Evolutionary conservation across 257 asterid genomes (phyloP), one percentile per base, ranked within the genome.

Genomic region (Linaria vulgaris): DNA sequence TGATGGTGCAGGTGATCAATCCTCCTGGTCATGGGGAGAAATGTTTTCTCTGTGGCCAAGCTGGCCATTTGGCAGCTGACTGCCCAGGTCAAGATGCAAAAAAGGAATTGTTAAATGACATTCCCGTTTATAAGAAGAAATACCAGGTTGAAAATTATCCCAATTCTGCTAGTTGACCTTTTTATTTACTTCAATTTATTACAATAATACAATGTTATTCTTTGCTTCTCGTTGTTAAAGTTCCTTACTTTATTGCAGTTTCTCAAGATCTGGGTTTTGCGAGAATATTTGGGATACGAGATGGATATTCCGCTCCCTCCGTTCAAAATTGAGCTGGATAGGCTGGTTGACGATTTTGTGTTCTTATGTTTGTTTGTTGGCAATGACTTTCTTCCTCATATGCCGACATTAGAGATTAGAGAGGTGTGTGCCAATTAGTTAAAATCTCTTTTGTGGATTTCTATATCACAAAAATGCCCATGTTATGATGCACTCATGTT

Each of bases 371-470:
- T 94, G 70, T 94, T 94, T 80, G 96, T 90, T 62, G 99, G 99
- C 78, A 94, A 94, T 39, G 99, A 94, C 79, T 94, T 94, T 76
- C 97, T 94, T 74, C 99, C 99, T 55, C 99, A 94, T 69, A 90
- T 94, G 97, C 99, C 97, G 62, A 92, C 97, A 10, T 70, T 94
- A 50, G 96, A 94, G 73, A 92, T 92, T 68, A 88, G 99, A 82
- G 99, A 94, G 99, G 97, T 91, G 82, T 68, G 64, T 61, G 56
- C 71, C 39, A 54, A 59, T n/a, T n/a, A n/a, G n/a, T n/a, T 27
- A 62, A 50, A 20, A 53, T 62, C 17, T 47, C 38, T 64, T 30
- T 58, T 51, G 43, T 15, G 39, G 24, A 48, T 67, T 56, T 41
- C 9, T 72, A 60, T 39, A 59, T 52, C 39, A 49, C 39, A 19